Percentiles rank a stretch among this genome's conserved stretches.
Conservation (phyloP, 148 eudicot genomes). For the Vaccinium vitisidaea region DNA sequence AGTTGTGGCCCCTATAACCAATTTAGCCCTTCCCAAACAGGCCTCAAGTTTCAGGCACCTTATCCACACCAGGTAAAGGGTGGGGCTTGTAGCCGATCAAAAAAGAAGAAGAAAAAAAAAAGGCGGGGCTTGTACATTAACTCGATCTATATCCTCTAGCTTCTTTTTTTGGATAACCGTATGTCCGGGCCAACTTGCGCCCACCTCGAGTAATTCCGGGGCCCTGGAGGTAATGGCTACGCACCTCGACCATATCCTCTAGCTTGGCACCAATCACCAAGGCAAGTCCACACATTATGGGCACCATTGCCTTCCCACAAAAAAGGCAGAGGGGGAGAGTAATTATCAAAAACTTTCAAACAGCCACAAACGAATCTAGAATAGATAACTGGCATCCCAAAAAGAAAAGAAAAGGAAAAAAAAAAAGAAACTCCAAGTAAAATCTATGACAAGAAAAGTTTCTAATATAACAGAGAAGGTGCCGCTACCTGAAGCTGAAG, state of each 20-base stretch:
- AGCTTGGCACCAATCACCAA: neutral
- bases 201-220: too few species aligned
- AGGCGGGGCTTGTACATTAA: neutral
- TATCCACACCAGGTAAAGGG: neutral
- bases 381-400: neutral
- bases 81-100: neutral
- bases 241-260: neutral
- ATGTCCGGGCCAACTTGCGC: too few species aligned
- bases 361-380: too few species aligned
- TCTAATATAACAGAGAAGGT: neutral
- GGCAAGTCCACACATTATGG: neutral
- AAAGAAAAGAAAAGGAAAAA: neutral
- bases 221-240: too few species aligned
- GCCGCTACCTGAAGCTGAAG: neutral
- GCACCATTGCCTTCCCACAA: conserved; percentile 2
- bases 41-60: neutral
- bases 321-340: neutral
- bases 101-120: neutral
- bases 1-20: neutral
- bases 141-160: neutral
- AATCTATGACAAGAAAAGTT: neutral
- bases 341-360: too few species aligned
- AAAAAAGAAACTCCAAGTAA: neutral
- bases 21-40: conserved; percentile 2
- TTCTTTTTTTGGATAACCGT: too few species aligned